phyloP scores from a whole-genome alignment of 805 yeast genomes.

The Candida succiphila region DNA sequence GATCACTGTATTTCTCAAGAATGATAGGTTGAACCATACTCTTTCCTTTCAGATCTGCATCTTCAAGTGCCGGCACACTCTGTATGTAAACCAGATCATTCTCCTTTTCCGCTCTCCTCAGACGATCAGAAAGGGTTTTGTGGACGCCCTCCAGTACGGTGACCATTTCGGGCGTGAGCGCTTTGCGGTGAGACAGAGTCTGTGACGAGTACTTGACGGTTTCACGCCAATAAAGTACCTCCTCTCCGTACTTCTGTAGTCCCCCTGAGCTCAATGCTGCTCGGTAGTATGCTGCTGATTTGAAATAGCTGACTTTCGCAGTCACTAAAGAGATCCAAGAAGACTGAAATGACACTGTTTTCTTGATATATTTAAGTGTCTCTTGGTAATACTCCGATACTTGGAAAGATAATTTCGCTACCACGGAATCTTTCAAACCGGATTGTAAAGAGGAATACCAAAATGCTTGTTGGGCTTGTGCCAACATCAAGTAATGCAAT shows the following conservation, averaged over 20 bases:
- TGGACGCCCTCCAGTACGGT: constrained; percentile 31
- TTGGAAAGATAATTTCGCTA: constrained; percentile 58
- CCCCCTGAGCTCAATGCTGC: constrained; percentile 40
- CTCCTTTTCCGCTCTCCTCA: constrained; percentile 58
- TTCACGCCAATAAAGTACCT: constrained; percentile 44
- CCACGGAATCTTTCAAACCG: constrained; percentile 43
- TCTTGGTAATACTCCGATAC: constrained; percentile 45
- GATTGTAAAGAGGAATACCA: constrained; percentile 63
- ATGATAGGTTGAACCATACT: constrained; percentile 44
- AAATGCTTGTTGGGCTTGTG: constrained; percentile 81
- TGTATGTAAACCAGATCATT: constrained; percentile 74
- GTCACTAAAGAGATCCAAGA: constrained; percentile 59
- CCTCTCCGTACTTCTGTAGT: constrained; percentile 55
- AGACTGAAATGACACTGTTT: constrained; percentile 24
- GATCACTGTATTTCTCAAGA: constrained; percentile 13
- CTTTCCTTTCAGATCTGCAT: constrained; percentile 34
- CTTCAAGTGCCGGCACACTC: constrained; percentile 38
- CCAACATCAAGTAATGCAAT: constrained; percentile 46
- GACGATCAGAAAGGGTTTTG: constrained; percentile 30
- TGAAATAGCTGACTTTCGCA: constrained; percentile 55
- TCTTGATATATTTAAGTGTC: constrained; percentile 32
- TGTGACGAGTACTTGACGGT: constrained; percentile 23
- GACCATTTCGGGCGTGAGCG: too few species aligned
- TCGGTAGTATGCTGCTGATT: constrained; percentile 62
- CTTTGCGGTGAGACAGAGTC: too few species aligned